A percentile compares a stretch with the other conserved stretches of the same genome.
Evolutionary conservation across 306 rosid genomes (phyloP).

Genomic region (Phaseolus lunatus): DNA sequence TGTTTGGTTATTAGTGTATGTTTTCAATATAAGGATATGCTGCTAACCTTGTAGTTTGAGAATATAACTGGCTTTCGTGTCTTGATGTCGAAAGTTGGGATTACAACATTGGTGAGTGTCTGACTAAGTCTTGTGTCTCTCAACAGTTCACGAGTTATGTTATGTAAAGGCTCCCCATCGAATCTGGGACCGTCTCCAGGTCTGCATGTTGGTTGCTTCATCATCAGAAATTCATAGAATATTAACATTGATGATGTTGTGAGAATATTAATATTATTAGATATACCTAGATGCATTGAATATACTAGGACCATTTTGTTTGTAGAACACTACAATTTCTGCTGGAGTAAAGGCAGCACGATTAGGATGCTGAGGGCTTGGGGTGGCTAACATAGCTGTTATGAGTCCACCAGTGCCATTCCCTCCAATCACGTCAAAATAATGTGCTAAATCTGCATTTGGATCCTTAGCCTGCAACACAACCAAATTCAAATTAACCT

Average conservation of each 20-base stretch:
- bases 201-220: background rate
- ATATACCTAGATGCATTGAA: background rate
- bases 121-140: background rate
- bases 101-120: conserved; percentile 34
- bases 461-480: background rate
- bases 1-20: too few species aligned
- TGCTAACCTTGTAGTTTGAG: conserved; percentile 38
- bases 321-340: background rate
- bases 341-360: background rate
- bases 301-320: background rate
- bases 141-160: background rate
- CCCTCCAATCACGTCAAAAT: background rate
- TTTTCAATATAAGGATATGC: background rate
- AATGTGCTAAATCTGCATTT: background rate
- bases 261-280: too few species aligned
- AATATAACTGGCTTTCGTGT: conserved; percentile 28
- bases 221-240: background rate
- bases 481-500: background rate
- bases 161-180: background rate
- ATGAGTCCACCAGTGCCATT: background rate
- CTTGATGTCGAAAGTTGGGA: conserved; percentile 36
- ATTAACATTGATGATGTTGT: too few species aligned
- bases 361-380: background rate
- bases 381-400: background rate
- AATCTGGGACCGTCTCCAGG: background rate